Base-by-base conservation (phyloP, 2,329 filamentous ascomycete genomes). In the Penicillium crustosum region DNA sequence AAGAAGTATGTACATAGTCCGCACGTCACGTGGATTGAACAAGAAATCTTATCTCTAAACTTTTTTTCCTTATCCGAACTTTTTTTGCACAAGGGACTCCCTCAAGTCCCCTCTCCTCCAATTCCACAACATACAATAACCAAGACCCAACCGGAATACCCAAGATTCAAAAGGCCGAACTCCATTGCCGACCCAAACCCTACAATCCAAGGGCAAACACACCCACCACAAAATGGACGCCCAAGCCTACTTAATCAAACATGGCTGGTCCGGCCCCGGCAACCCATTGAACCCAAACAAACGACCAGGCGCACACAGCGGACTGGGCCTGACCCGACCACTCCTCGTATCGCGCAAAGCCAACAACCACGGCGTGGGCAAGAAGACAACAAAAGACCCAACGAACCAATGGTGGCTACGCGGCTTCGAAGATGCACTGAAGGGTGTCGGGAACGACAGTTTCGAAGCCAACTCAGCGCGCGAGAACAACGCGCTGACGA, bases 351-450 rank as follows among this genome's bases (percentile, higher is more conserved):
- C 89, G 58, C 88, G 90, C 67, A 96, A 96, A 76, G 83, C 88
- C 67, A 89, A 96, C 74, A 78, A 89, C 84, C 82, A 90, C 53
- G 93, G 93, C 25, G 80, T 97, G 6, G 93, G 93, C 54, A 87
- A 90, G 71, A 91, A 90, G 73, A 85, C 85, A 64, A 83, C 83
- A 56, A 75, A 79, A 56, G 81, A 81, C 29, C 80, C 84, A 33
- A 81, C 83, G 57, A 93, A 97, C 71, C 92, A 96, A 73, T 99
- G 94, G 94, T 99, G 94, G 94, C 82, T 96, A 76, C 89, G 91
- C 58, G 94, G 94, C 12, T 97, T 96, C 66, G 93, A 97, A 75
- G 88, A 92, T 72, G 92, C 93, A 55, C 79, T 97, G 63, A 89
- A 94, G 74, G 89, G 88, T 4, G 82, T 96, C 53, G 82, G 81